Conservation (phyloP, 306 rosid species). For the Cyamopsis tetragonoloba region DNA sequence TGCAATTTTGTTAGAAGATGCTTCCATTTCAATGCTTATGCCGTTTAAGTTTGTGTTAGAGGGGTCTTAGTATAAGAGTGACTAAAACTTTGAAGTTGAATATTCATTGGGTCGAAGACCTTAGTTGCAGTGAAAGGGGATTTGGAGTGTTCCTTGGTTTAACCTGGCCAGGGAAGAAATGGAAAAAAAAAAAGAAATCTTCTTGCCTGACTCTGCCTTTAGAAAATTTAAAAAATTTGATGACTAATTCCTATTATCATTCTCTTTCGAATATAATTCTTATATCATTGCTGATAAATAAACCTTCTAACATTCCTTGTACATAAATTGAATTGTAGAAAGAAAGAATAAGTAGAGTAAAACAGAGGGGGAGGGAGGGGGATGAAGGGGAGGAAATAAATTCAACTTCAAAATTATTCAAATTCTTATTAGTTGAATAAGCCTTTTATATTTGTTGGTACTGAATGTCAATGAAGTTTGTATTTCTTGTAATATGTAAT, state of each 20-base stretch:
- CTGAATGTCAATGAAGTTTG: background rate
- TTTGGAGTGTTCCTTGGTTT: background rate
- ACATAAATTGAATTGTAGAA: background rate
- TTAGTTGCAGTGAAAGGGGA: background rate
- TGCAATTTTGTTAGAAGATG: background rate
- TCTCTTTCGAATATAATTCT: no score
- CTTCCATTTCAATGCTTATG: background rate
- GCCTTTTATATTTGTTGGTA: background rate
- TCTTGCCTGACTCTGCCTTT: background rate
- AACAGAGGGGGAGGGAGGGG: background rate
- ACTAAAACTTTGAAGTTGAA: background rate
- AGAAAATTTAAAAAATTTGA: background rate
- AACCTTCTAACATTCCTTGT: no score
- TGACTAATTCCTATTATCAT: background rate
- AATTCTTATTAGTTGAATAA: background rate
- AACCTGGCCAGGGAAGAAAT: background rate
- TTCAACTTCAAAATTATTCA: background rate
- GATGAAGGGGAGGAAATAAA: no score
- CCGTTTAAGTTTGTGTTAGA: background rate
- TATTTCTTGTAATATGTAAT: constrained; percentile 16
- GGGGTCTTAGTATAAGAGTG: background rate
- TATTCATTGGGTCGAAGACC: constrained; percentile 2
- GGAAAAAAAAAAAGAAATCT: background rate
- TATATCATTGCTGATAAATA: no score
- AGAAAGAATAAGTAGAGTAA: no score